Evolutionary conservation across 2,329 filamentous ascomycete species (phyloP).

Genomic region (Sporothrix brunneoviolacea): DNA sequence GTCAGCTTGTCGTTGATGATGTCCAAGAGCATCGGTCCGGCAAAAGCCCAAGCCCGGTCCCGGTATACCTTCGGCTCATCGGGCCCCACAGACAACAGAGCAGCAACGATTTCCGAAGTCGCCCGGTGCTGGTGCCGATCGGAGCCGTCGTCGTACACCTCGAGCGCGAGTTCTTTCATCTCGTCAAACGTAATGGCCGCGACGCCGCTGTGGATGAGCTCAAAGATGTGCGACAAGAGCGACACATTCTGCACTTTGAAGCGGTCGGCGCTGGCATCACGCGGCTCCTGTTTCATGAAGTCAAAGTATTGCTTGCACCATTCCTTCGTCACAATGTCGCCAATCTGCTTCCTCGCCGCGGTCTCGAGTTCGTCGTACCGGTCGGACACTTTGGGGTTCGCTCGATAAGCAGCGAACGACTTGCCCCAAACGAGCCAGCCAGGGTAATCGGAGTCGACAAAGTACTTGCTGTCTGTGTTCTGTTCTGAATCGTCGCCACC

Average conservation of each 20-base stretch:
- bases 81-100: constrained; percentile 70
- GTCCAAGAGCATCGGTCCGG: constrained; percentile 76
- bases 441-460: constrained; percentile 84
- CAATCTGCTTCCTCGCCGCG: constrained; percentile 69
- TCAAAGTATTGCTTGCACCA: constrained; percentile 88
- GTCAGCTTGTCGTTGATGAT: constrained; percentile 90
- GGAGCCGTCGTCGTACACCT: constrained; percentile 82
- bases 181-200: constrained; percentile 79
- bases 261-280: constrained; percentile 42
- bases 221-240: constrained; percentile 82
- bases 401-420: constrained; percentile 71
- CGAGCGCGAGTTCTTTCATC: constrained; percentile 70
- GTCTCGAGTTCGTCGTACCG: constrained; percentile 76
- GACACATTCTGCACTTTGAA: constrained; percentile 87
- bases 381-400: constrained; percentile 60
- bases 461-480: constrained; percentile 53
- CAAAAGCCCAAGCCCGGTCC: constrained; percentile 77
- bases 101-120: constrained; percentile 86
- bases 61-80: constrained; percentile 71
- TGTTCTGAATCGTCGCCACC: neutral
- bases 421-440: constrained; percentile 97
- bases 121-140: constrained; percentile 98
- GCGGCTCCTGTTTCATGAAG: constrained; percentile 43
- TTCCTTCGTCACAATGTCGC: constrained; percentile 66
- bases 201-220: constrained; percentile 74